phyloP scores from a whole-genome alignment of 345 rosid genomes.

The Physaria fendleri region DNA sequence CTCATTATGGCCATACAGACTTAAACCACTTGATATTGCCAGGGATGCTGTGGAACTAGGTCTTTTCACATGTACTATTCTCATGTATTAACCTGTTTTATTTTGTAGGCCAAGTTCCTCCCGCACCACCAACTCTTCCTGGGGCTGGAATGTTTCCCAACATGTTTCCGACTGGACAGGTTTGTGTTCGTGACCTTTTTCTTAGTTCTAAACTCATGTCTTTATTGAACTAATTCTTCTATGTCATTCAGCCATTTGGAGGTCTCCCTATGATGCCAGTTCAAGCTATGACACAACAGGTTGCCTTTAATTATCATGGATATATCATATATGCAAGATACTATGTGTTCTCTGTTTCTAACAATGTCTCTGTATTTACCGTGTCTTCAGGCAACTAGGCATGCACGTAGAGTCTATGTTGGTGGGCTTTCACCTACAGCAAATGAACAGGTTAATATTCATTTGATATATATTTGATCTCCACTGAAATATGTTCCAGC shows the following conservation, averaged over 20 bases:
- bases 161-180: slow-evolving; percentile 70
- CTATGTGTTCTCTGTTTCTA: slow-evolving; percentile 7
- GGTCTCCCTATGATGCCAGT: slow-evolving; percentile 81
- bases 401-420: slow-evolving; percentile 94
- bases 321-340: background rate
- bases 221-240: slow-evolving; percentile 5
- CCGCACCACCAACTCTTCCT: slow-evolving; percentile 52
- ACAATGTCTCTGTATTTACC: background rate
- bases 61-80: background rate
- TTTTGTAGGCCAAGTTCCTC: slow-evolving; percentile 65
- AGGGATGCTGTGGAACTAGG: background rate
- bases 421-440: slow-evolving; percentile 92
- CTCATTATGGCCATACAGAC: slow-evolving; percentile 12
- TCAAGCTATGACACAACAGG: slow-evolving; percentile 99
- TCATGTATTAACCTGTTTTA: slow-evolving; percentile 16
- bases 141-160: slow-evolving; percentile 80
- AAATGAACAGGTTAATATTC: slow-evolving; percentile 69
- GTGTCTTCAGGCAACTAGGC: slow-evolving; percentile 75
- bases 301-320: slow-evolving; percentile 9
- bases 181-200: slow-evolving; percentile 14
- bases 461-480: background rate
- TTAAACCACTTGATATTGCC: slow-evolving; percentile 4
- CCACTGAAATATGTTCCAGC: background rate
- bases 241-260: slow-evolving; percentile 51
- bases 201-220: background rate